phyloP scores from a whole-genome alignment of 2,329 filamentous ascomycete species.

The Gaeumannomyces sp. region DNA sequence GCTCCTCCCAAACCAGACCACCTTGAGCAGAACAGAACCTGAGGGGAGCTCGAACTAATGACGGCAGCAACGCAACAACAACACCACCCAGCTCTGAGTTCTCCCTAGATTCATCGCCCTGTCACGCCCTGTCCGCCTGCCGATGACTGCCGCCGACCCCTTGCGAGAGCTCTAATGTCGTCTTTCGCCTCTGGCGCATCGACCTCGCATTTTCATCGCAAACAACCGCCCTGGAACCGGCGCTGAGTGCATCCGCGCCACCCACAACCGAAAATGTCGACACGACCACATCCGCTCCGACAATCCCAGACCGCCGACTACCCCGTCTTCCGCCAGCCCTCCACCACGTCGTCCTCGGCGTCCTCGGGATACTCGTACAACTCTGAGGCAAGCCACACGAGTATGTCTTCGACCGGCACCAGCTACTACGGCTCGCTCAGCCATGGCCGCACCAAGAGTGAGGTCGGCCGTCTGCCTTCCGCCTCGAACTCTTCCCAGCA shows the following conservation, averaged over 20 bases:
- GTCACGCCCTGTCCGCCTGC: not conserved
- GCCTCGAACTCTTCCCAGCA: conserved; percentile 12
- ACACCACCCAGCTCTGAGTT: not conserved
- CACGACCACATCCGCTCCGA: conserved; percentile 51
- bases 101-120: not conserved
- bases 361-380: conserved; percentile 61
- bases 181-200: conserved; percentile 16
- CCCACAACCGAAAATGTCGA: conserved; percentile 40
- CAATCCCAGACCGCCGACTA: conserved; percentile 49
- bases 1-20: too few relatives aligned
- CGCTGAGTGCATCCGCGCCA: not conserved
- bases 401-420: conserved; percentile 67
- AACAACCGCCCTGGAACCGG: conserved; percentile 4
- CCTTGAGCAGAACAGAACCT: too few relatives aligned
- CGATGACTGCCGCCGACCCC: not conserved
- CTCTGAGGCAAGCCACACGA: conserved; percentile 59
- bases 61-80: not conserved
- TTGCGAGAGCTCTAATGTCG: conserved; percentile 21
- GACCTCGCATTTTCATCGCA: not conserved
- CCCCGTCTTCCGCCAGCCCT: conserved; percentile 54
- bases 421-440: conserved; percentile 46
- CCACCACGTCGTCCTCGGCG: conserved; percentile 63
- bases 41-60: not conserved
- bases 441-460: conserved; percentile 72
- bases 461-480: conserved; percentile 51